Evolutionary conservation across 306 rosid genomes (phyloP), one percentile per base, ranked within the genome.

Genomic region (Senna tora): DNA sequence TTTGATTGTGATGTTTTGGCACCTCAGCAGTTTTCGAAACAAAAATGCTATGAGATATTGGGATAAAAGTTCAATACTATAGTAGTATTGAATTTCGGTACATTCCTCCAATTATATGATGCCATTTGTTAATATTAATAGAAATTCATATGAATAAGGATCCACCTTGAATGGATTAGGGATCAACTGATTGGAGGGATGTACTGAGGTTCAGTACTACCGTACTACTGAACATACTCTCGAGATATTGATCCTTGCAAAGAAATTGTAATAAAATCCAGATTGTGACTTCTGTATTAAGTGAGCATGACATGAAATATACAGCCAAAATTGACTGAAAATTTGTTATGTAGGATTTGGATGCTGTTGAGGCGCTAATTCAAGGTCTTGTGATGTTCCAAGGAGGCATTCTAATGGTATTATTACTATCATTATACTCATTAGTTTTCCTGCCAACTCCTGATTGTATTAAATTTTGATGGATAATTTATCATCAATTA

Each of bases 331-430:
- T 36, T 81, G 73, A 81, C 59, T 14, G 63, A 12, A 47, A 67
- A 39, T 72, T 45, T 69, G 41, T 78, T 65, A 15, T 86, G 73
- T 69, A 95, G 99, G 99, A 95, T 64, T 89, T 95, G 94, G 99
- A 95, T 77, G 99, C 99, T 54, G 99, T 95, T 75, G 97, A 95
- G 85, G 99, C 99, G 58, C 89, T 91, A n/a, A 95, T 95, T 65
- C 99, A 95, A 84, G 99, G 99, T 61, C 99, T 95, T 65, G 99
- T 92, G 25, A 17, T 95, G 81, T 95, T 89, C 74, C 99, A 95
- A 88, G 99, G 99, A 84, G 99, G 99, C 86, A 92, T 95, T 88
- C 96, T 95, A 77, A 95, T 91, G 97, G 99, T 95, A 91, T 36
- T n/a, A n/a, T n/a, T n/a, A n/a, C n/a, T n/a, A n/a, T n/a, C n/a